Conservation (phyloP, 129 eudicot genomes). For the Kitagawia praeruptora region DNA sequence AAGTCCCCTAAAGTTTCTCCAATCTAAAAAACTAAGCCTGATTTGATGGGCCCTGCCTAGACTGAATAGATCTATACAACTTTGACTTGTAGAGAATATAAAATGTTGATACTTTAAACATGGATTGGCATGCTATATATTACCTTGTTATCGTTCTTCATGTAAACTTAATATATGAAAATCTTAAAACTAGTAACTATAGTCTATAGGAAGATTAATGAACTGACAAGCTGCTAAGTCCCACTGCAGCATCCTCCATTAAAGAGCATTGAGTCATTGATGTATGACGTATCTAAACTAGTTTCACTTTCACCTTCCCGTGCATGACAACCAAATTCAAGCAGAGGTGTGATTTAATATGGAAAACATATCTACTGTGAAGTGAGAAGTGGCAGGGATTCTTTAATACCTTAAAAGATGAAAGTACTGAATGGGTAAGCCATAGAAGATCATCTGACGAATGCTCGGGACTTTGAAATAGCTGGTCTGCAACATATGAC, state of each 20-base stretch:
- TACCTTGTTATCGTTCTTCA: not conserved
- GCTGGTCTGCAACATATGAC: constrained; percentile 58
- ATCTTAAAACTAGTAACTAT: not conserved
- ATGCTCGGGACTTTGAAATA: constrained; percentile 77
- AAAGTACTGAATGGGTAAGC: constrained; percentile 62
- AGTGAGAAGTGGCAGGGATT: not conserved
- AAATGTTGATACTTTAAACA: not conserved
- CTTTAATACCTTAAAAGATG: constrained; percentile 58
- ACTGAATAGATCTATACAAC: not conserved
- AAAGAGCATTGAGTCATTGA: not conserved
- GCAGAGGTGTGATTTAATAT: not conserved
- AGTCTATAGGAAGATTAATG: not conserved
- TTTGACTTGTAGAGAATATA: not conserved
- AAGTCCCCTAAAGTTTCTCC: not conserved
- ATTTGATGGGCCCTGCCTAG: not conserved
- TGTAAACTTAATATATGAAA: not conserved
- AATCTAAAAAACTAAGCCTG: not conserved
- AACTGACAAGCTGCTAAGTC: not conserved
- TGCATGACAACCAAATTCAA: not conserved
- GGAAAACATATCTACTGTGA: not conserved
- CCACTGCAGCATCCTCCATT: not conserved
- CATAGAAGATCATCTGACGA: constrained; percentile 72
- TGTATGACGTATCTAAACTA: not conserved
- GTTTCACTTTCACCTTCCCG: not conserved
- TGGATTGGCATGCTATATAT: not conserved